phyloP scores from a whole-genome alignment of 768 basidiomycete genomes.

The Panus rudis region DNA sequence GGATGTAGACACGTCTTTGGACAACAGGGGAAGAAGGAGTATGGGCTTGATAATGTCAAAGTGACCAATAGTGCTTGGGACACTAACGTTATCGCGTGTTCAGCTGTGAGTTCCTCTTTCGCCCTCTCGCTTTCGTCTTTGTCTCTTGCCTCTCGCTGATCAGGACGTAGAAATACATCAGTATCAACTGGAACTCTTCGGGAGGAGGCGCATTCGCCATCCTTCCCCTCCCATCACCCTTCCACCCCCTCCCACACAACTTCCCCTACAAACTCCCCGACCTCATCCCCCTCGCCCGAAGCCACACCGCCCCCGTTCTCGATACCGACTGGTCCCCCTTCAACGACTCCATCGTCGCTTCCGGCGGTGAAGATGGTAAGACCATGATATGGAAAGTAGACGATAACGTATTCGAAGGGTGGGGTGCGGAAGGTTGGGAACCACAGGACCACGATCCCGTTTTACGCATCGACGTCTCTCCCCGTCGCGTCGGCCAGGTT shows the following conservation, averaged over 20 bases:
- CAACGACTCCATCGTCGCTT: slow-evolving; percentile 85
- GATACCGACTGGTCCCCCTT: slow-evolving; percentile 98
- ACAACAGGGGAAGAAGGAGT: slow-evolving; percentile 79
- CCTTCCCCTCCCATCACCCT: slow-evolving; percentile 76
- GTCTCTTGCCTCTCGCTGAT: slow-evolving; percentile 5
- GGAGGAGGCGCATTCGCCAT: slow-evolving; percentile 95
- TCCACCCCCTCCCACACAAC: slow-evolving; percentile 38
- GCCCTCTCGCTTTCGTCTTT: slow-evolving; percentile 1
- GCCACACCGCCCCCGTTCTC: slow-evolving; percentile 76
- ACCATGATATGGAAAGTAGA: slow-evolving; percentile 86
- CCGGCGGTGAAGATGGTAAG: slow-evolving; percentile 92
- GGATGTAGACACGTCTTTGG: slow-evolving; percentile 81
- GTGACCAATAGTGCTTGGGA: slow-evolving; percentile 92
- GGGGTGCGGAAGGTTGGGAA: slow-evolving; percentile 79
- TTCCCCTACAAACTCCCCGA: slow-evolving; percentile 85
- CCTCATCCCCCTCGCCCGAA: slow-evolving; percentile 84
- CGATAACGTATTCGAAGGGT: slow-evolving; percentile 64
- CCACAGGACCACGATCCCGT: slow-evolving; percentile 83
- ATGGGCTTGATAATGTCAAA: slow-evolving; percentile 76
- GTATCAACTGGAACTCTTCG: slow-evolving; percentile 90
- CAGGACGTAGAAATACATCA: slow-evolving; percentile 49
- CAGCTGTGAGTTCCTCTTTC: slow-evolving; percentile 61
- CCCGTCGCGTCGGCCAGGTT: slow-evolving; percentile 90
- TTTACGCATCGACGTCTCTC: slow-evolving; percentile 67
- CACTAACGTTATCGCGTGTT: slow-evolving; percentile 85